A percentile compares a stretch with the other conserved stretches of the same genome.
phyloP scores from a whole-genome alignment of 495 filamentous ascomycete genomes.

The Neurospora sp. region DNA sequence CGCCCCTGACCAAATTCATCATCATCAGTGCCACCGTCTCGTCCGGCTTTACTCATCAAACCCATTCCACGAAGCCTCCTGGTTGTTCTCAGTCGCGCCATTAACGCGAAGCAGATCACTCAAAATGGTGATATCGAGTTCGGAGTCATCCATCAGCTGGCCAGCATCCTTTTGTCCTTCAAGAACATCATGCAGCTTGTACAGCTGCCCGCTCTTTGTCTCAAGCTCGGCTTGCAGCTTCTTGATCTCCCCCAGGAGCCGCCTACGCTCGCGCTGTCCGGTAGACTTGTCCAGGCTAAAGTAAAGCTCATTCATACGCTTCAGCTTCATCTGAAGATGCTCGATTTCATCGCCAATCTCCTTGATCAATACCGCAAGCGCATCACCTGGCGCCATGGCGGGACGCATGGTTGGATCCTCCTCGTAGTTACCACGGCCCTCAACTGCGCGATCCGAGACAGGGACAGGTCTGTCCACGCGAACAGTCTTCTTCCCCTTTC shows the following conservation, averaged over 20 bases:
- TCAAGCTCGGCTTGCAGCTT: constrained; percentile 56
- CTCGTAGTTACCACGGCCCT: constrained; percentile 34
- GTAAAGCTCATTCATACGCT: constrained; percentile 48
- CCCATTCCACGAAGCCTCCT: constrained; percentile 27
- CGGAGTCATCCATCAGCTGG: constrained; percentile 53
- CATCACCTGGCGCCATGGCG: constrained; percentile 59
- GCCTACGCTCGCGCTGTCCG: constrained; percentile 54
- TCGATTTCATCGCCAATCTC: constrained; percentile 71
- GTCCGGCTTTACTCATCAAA: constrained; percentile 14
- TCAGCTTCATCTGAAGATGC: constrained; percentile 63
- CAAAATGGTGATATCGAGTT: constrained; percentile 57
- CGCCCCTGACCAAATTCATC: not conserved
- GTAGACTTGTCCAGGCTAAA: constrained; percentile 59
- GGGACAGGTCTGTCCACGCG: constrained; percentile 58
- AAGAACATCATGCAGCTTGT: constrained; percentile 79
- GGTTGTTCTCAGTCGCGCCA: not conserved
- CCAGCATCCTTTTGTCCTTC: constrained; percentile 66
- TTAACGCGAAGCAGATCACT: constrained; percentile 15
- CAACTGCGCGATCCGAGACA: constrained; percentile 53
- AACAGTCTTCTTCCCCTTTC: constrained; percentile 42
- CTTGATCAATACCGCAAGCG: constrained; percentile 73
- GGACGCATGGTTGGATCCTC: constrained; percentile 72
- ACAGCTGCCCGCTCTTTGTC: constrained; percentile 77
- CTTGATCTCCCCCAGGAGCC: constrained; percentile 54
- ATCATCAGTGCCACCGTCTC: not conserved